Evolutionary conservation across 768 basidiomycete species (phyloP).

Genomic region (Lentinula edodes): DNA sequence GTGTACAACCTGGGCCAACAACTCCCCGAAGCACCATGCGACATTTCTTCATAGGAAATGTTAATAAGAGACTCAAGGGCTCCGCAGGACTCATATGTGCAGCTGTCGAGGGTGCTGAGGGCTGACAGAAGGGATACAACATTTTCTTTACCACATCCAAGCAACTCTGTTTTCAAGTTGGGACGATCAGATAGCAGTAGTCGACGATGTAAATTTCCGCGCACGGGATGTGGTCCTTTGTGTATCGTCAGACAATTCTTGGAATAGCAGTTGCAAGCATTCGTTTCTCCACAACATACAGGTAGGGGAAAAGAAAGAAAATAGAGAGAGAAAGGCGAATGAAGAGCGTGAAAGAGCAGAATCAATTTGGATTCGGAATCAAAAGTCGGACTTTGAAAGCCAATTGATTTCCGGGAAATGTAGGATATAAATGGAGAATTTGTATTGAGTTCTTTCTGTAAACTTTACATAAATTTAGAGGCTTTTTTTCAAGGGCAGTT

Average conservation of each 20-base stretch:
- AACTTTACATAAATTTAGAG: not conserved
- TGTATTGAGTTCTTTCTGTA: not conserved
- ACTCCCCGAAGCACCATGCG: constrained; percentile 26
- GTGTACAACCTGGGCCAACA: constrained; percentile 73
- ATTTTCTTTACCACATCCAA: constrained; percentile 5
- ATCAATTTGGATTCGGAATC: not conserved
- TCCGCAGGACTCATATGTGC: not conserved
- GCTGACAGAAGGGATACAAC: not conserved
- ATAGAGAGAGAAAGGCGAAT: not conserved
- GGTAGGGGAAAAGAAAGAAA: not conserved
- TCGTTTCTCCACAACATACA: not conserved
- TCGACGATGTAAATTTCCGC: not conserved
- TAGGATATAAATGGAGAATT: not conserved
- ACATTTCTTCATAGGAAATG: constrained; percentile 46
- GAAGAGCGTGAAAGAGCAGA: not conserved
- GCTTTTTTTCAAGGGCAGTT: not conserved
- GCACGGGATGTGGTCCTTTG: not conserved
- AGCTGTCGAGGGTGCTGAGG: not conserved
- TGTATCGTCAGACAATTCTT: not conserved
- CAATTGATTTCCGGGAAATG: not conserved
- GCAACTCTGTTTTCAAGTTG: constrained; percentile 1
- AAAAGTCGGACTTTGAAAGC: not conserved
- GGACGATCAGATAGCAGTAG: not conserved
- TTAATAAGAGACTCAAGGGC: constrained; percentile 38
- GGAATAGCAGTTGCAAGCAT: not conserved